Evolutionary conservation across 1,284 basidiomycete species (phyloP), one percentile per base, ranked within the genome.

Genomic region (Dichomitus squalens): DNA sequence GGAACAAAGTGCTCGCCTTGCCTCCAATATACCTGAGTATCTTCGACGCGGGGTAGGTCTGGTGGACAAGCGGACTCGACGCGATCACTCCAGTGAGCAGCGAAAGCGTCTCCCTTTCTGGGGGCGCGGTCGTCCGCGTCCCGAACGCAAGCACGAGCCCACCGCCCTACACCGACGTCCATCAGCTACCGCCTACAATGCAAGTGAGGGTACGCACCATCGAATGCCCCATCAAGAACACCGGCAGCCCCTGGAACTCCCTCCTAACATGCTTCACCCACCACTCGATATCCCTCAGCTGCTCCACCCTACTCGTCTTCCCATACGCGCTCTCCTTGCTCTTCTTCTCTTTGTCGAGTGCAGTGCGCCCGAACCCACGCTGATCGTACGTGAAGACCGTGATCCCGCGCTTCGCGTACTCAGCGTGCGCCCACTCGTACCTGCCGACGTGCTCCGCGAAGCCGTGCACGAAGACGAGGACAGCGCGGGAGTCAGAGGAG

Each of bases 311-410:
- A 54, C 80, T 83, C 2, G 90, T 93, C 77, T 87, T 86, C 3
- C 81, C 90, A 68, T 87, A 92, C 25, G 77, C 63, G 56, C 81
- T 82, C 44, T 71, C 71, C 60, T 78, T 81, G 72, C 73, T 77
- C 63, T 72, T 72, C 48, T 79, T 73, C 55, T 73, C 73, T 21
- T 48, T 25, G 65, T 90, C 89, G 57, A 80, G 76, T 2, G 87
- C 88, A 1, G 94, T 96, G 44, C 81, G 76, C 1, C 95, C 95
- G 69, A 90, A 95, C 0, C 95, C 95, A 49, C 95, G 84, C 74
- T 93, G 89, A 76, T 96, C 95, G 68, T 84, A 93, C 0, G 92
- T 79, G 62, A 93, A 87, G 27, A 94, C 77, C 23, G 82, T 81
- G 63, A 93, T 79, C 1, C 82, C 85, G 21, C 76, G 76, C 21